Evolutionary conservation across 129 eudicot genomes (phyloP).

Genomic region (Escallonia herrerae): DNA sequence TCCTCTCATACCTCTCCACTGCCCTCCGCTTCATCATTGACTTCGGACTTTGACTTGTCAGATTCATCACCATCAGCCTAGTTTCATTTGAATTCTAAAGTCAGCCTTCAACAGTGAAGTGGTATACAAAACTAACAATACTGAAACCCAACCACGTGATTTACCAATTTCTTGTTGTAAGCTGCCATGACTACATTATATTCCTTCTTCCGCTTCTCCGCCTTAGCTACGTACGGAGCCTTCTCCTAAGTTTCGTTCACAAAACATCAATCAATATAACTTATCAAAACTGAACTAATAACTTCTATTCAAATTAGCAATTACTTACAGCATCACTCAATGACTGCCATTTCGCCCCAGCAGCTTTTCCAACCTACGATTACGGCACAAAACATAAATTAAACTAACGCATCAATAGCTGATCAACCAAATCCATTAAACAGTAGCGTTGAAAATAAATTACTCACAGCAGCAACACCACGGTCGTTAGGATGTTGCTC

Average conservation of each 20-base stretch:
- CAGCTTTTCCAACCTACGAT: constrained; percentile 80
- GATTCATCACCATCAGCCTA: constrained; percentile 46
- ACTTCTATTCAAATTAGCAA: neutral
- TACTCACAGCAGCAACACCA: constrained; percentile 76
- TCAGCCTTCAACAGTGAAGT: neutral
- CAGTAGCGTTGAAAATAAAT: neutral
- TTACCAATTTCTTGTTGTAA: constrained; percentile 59
- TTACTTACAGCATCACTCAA: constrained; percentile 47
- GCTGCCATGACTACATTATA: constrained; percentile 39
- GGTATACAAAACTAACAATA: neutral
- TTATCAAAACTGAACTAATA: neutral
- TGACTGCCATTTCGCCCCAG: constrained; percentile 73
- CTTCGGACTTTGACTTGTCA: constrained; percentile 80
- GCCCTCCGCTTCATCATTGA: constrained; percentile 63
- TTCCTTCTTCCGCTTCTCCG: constrained; percentile 69
- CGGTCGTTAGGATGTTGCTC: constrained; percentile 59
- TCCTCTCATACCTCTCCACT: constrained; percentile 31
- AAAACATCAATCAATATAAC: neutral
- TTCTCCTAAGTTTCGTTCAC: constrained; percentile 47
- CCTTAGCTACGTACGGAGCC: constrained; percentile 53
- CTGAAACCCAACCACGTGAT: neutral
- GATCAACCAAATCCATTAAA: neutral
- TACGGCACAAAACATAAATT: neutral
- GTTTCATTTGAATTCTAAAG: constrained; percentile 24
- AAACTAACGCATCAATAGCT: neutral